Percentiles rank a stretch among this genome's conserved stretches.
These are phyloP conservation scores for Plasmodium vivax DNA, from an alignment of 169 alveolate genomes.

Conservation along the genomic window DNA sequence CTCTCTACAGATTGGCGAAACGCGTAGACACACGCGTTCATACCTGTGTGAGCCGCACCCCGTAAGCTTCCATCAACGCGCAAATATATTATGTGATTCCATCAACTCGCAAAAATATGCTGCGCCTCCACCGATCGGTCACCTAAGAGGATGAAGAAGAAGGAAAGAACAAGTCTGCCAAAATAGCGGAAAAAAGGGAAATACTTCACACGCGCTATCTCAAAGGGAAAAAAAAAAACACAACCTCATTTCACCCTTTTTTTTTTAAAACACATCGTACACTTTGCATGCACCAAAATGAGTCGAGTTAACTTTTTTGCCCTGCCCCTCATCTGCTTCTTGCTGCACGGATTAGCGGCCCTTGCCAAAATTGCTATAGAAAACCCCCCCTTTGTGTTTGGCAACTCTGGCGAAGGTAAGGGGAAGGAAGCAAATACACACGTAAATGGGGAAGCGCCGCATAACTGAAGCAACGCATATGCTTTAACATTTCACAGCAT, in stretches of 20 bases:
- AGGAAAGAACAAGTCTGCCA: conserved; percentile 25
- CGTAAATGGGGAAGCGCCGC: background rate
- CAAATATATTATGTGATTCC: background rate
- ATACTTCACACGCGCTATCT: background rate
- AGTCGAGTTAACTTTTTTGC: background rate
- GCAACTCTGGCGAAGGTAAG: conserved; percentile 20
- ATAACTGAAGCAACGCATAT: background rate
- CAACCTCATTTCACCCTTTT: conserved; percentile 3
- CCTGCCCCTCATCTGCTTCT: background rate
- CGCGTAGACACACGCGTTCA: background rate
- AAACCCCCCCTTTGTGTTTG: conserved; percentile 56
- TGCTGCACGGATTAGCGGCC: background rate
- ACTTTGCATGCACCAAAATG: conserved; percentile 1
- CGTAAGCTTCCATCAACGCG: background rate
- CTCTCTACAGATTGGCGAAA: background rate
- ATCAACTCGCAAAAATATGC: background rate
- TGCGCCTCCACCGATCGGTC: background rate
- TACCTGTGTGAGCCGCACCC: background rate
- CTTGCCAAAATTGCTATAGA: conserved; percentile 34
- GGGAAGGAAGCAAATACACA: background rate
- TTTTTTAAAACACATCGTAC: background rate
- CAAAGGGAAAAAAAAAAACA: background rate
- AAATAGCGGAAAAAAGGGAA: background rate
- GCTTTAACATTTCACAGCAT: background rate
- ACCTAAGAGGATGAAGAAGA: background rate